Evolutionary conservation across 2,329 filamentous ascomycete species (phyloP).

Genomic region (Alternaria triticina): DNA sequence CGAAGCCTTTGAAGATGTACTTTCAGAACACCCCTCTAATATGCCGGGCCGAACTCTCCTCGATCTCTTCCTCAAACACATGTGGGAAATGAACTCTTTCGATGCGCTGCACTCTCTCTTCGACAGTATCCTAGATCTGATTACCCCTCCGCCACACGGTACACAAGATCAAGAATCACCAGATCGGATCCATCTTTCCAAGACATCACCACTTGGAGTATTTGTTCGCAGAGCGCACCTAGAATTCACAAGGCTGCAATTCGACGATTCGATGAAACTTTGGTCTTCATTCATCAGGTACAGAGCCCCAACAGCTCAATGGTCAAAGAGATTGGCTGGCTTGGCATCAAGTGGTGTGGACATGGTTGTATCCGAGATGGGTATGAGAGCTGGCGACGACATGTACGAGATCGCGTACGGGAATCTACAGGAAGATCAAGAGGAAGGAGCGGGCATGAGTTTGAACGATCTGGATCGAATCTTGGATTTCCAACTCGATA

Average conservation of each 20-base stretch:
- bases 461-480: constrained; percentile 80
- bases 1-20: constrained; percentile 55
- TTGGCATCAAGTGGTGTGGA: constrained; percentile 56
- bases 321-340: constrained; percentile 55
- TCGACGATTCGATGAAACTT: constrained; percentile 76
- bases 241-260: constrained; percentile 81
- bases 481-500: constrained; percentile 85
- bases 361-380: constrained; percentile 66
- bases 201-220: constrained; percentile 78
- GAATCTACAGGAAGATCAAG: constrained; percentile 50
- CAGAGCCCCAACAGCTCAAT: constrained; percentile 74
- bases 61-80: constrained; percentile 78
- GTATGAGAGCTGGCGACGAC: constrained; percentile 58
- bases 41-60: constrained; percentile 83
- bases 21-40: constrained; percentile 55
- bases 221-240: constrained; percentile 79
- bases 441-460: constrained; percentile 62
- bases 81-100: constrained; percentile 85
- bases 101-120: constrained; percentile 83
- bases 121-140: constrained; percentile 61
- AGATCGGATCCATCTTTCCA: constrained; percentile 66
- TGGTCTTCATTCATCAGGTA: constrained; percentile 87
- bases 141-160: constrained; percentile 57
- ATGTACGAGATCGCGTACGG: constrained; percentile 61
- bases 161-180: constrained; percentile 27